Evolutionary conservation across 768 basidiomycete genomes (phyloP), one percentile per base, ranked within the genome.

Genomic region (Austroboletus festivus): DNA sequence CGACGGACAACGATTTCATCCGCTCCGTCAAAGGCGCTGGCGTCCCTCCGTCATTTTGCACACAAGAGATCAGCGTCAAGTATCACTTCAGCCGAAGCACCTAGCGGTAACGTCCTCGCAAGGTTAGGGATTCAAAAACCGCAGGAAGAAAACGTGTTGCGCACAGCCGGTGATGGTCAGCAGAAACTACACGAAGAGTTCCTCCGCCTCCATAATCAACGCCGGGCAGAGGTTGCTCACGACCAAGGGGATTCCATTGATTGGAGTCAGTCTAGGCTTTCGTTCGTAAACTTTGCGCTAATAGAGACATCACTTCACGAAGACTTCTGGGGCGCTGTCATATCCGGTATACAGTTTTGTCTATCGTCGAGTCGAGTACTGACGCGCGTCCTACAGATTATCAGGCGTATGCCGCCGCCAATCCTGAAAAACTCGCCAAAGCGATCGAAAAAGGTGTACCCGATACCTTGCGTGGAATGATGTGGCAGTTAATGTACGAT

Each of bases 261-360:
- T 59, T 92, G 89, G 90, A 83, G 89, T 89, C 77, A 71, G 54
- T 53, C 31, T 28, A 5, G 19, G 34, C 30, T 24, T 35, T 18
- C 7, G 22, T 24, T 31, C 20, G 13, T 20, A 38, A 20, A 19
- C 6, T 16, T 11, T 30, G 3, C 35, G 26, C 53, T 64, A 37
- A 59, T 23, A 12, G 42, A 28, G 22, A 42, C 23, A 30, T 39
- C 11, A 19, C 35, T 44, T 20, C 31, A 42, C 48, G 56, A 55
- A 93, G 90, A 88, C 57, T 96, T 98, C 71, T 96, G 96, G 96
- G 94, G 93, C 1, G 80, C 77, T 10, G 94, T 99, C 3, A 86
- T 97, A 63, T 89, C 88, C 55, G 89, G 89, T 87, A 59, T 35
- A 71, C 55, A 18, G 19, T 46, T 47, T 24, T 20, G 31, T 40